Percentiles rank a stretch among this genome's conserved stretches.
Conservation (phyloP, 345 rosid genomes). For the Abelmoschus esculentus region DNA sequence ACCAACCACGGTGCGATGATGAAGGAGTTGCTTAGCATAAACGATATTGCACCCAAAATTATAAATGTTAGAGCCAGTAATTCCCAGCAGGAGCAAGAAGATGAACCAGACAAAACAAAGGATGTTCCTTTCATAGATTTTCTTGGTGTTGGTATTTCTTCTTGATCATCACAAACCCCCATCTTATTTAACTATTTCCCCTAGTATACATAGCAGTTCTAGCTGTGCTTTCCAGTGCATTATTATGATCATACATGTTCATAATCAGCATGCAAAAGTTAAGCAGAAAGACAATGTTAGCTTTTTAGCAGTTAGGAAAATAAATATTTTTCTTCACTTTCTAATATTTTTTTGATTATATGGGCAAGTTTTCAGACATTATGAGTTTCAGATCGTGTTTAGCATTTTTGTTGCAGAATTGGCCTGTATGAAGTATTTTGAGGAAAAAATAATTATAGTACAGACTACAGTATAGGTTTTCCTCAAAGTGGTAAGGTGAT, state of each 20-base stretch:
- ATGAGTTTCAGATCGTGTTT: background rate
- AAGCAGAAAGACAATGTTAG: slow-evolving; percentile 1
- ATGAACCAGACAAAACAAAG: slow-evolving; percentile 19
- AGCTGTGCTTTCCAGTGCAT: background rate
- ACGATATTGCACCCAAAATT: background rate
- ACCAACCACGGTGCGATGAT: slow-evolving; percentile 13
- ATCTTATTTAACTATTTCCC: slow-evolving; percentile 15
- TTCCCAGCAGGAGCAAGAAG: slow-evolving; percentile 28
- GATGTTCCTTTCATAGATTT: slow-evolving; percentile 57
- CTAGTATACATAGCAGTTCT: background rate
- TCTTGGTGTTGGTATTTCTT: slow-evolving; percentile 65
- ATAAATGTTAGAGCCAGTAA: background rate
- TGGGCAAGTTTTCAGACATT: background rate
- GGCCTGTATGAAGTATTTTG: background rate
- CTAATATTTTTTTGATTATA: background rate
- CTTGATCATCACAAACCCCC: slow-evolving; percentile 24
- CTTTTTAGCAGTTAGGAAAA: background rate
- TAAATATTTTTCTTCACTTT: background rate
- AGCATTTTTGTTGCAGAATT: background rate
- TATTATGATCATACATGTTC: background rate
- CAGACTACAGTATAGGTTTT: background rate
- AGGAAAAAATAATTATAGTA: background rate
- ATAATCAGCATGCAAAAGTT: background rate
- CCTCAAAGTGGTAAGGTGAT: background rate
- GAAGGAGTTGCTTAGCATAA: slow-evolving; percentile 18